Evolutionary conservation across 108 stramenopile species (phyloP).

Genomic region (Schizochytrium sp.): DNA sequence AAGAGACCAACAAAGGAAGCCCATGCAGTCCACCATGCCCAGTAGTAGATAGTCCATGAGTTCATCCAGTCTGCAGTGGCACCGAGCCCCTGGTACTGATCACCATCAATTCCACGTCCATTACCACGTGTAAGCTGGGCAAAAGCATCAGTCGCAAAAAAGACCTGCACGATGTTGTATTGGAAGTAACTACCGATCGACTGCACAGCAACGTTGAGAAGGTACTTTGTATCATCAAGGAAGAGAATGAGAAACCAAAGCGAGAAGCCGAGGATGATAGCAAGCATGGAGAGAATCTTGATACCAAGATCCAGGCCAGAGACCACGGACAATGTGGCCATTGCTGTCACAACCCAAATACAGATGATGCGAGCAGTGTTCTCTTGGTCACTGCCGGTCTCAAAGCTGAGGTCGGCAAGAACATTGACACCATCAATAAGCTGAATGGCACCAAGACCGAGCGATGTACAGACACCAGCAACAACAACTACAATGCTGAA

Average conservation of each 20-base stretch:
- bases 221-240: constrained; percentile 77
- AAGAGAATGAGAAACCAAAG: constrained; percentile 72
- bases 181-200: constrained; percentile 75
- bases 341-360: constrained; percentile 73
- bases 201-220: constrained; percentile 75
- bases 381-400: neutral
- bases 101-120: constrained; percentile 72
- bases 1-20: constrained; percentile 81
- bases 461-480: constrained; percentile 77
- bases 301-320: constrained; percentile 76
- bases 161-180: constrained; percentile 24
- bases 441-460: constrained; percentile 77
- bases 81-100: constrained; percentile 64
- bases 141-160: constrained; percentile 62
- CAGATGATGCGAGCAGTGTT: constrained; percentile 58
- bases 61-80: constrained; percentile 74
- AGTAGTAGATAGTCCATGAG: constrained; percentile 80
- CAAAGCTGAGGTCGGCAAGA: constrained; percentile 30
- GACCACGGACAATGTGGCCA: constrained; percentile 77
- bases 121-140: constrained; percentile 42
- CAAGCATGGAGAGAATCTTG: constrained; percentile 74
- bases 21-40: constrained; percentile 83
- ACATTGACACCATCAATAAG: constrained; percentile 71
- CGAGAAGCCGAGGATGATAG: constrained; percentile 72
- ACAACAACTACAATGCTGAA: constrained; percentile 77